Percentiles rank a stretch among this genome's conserved stretches.
These are phyloP conservation scores for Stephania yunnanensis DNA, from an alignment of 164 flowering plant genomes.

Conservation along the genomic window DNA sequence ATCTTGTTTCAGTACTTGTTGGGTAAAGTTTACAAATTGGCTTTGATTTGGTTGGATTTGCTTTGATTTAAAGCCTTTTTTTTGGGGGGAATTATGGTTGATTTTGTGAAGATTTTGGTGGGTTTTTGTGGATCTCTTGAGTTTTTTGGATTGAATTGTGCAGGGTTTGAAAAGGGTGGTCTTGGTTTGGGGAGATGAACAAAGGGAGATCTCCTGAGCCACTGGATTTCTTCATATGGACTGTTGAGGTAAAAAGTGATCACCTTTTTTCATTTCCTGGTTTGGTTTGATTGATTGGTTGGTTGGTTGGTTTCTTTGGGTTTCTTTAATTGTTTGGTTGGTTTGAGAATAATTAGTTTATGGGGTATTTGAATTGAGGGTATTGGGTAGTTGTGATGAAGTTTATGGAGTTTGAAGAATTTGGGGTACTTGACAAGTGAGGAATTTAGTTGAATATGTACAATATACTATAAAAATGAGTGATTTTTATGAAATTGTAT, in stretches of 20 bases:
- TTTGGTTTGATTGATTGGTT: not conserved
- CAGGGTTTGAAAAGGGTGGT: conserved; percentile 13
- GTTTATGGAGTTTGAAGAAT: conserved; percentile 7
- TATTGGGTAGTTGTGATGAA: conserved; percentile 1
- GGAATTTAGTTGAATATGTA: not conserved
- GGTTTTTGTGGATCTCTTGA: not conserved
- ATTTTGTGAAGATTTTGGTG: not conserved
- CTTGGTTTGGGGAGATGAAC: conserved; percentile 38
- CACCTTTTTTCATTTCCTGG: not conserved
- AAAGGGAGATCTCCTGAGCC: conserved; percentile 80
- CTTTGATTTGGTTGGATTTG: not conserved
- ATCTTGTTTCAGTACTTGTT: not conserved
- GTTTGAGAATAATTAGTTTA: not conserved
- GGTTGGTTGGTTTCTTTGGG: not conserved
- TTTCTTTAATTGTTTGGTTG: not conserved
- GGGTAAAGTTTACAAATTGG: conserved; percentile 6
- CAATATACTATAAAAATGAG: not conserved
- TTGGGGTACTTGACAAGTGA: not conserved
- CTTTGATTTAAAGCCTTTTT: not conserved
- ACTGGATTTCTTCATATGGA: conserved; percentile 93
- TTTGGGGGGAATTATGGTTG: not conserved
- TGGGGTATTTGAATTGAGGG: not conserved
- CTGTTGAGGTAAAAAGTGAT: conserved; percentile 58
- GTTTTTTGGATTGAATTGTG: not conserved
- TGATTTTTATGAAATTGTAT: not conserved